A percentile compares a stretch with the other conserved stretches of the same genome.
These are phyloP conservation scores for Cladosporium phlei DNA, from an alignment of 2,329 filamentous ascomycete genomes.

Conservation along the genomic window DNA sequence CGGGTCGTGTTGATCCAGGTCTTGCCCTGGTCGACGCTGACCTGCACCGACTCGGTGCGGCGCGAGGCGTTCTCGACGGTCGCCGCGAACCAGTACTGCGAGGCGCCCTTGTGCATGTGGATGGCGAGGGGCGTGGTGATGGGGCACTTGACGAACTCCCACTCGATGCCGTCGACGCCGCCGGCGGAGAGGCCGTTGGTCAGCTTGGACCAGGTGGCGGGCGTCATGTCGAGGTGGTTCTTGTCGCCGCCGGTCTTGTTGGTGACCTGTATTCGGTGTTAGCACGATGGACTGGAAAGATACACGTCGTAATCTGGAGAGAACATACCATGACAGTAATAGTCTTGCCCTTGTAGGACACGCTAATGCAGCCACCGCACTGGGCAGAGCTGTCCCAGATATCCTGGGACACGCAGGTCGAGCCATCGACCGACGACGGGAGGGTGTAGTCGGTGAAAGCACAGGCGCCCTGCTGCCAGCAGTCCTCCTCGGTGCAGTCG, in stretches of 20 bases:
- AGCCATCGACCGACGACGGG: conserved; percentile 11
- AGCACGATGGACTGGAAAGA: no score
- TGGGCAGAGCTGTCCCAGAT: conserved; percentile 13
- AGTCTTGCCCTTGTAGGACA: conserved; percentile 14
- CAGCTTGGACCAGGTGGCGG: conserved; percentile 16
- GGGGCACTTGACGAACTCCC: conserved; percentile 28
- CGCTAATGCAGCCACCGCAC: conserved; percentile 14
- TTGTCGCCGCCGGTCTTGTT: conserved; percentile 17
- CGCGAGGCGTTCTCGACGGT: conserved; percentile 22
- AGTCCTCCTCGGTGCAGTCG: conserved; percentile 18
- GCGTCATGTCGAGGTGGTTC: conserved; percentile 18
- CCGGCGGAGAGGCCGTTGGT: conserved; percentile 14
- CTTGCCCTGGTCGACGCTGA: conserved; percentile 20
- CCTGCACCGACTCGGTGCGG: conserved; percentile 21
- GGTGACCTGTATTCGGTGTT: conserved; percentile 9
- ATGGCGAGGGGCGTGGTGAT: conserved; percentile 19
- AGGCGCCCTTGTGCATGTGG: conserved; percentile 21
- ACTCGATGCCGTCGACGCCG: conserved; percentile 23
- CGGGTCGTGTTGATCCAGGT: conserved; percentile 20
- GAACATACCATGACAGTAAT: conserved; percentile 10
- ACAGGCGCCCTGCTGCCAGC: conserved; percentile 17
- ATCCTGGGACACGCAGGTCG: conserved; percentile 13
- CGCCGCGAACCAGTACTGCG: conserved; percentile 24
- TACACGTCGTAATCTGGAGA: neutral
- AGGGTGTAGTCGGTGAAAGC: conserved; percentile 9